Evolutionary conservation across 2,329 filamentous ascomycete genomes (phyloP).

Genomic region (Cladosporium austrohemisphaericum): DNA sequence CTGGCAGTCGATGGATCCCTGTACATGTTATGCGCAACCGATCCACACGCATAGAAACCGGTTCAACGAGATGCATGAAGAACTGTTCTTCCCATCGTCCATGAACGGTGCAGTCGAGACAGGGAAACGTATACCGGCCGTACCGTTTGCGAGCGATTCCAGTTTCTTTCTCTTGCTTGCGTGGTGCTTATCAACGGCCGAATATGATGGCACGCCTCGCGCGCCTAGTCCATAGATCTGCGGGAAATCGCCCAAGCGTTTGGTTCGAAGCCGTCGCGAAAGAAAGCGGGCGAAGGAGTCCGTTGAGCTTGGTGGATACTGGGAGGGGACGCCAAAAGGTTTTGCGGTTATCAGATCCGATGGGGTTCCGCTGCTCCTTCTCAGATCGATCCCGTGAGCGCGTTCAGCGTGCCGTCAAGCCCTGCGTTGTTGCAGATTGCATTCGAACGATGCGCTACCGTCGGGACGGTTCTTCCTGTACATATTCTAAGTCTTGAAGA

Average conservation of each 20-base stretch:
- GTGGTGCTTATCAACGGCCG: not conserved
- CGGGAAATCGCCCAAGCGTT: slow-evolving; percentile 2
- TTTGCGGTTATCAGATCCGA: slow-evolving; percentile 7
- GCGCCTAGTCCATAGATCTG: not conserved
- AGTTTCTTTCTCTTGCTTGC: no score
- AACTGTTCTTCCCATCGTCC: no score
- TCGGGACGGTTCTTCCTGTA: no score
- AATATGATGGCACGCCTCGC: not conserved
- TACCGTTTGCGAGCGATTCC: slow-evolving; percentile 2
- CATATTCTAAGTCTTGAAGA: no score
- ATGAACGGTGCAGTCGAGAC: no score
- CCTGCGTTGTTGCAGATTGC: not conserved
- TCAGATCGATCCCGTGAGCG: not conserved
- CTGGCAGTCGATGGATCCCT: not conserved
- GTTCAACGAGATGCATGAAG: not conserved
- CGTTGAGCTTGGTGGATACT: slow-evolving; percentile 9
- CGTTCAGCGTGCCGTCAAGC: no score
- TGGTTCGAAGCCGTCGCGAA: not conserved
- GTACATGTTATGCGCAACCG: not conserved
- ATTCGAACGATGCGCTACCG: not conserved
- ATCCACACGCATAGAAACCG: not conserved
- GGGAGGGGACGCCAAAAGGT: not conserved
- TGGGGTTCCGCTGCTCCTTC: slow-evolving; percentile 3
- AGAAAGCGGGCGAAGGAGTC: slow-evolving; percentile 8
- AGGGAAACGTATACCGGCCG: slow-evolving; percentile 2